Percentiles rank a stretch among this genome's conserved stretches.
Evolutionary conservation across 768 basidiomycete genomes (phyloP).

Genomic region (Podaxis sp.): DNA sequence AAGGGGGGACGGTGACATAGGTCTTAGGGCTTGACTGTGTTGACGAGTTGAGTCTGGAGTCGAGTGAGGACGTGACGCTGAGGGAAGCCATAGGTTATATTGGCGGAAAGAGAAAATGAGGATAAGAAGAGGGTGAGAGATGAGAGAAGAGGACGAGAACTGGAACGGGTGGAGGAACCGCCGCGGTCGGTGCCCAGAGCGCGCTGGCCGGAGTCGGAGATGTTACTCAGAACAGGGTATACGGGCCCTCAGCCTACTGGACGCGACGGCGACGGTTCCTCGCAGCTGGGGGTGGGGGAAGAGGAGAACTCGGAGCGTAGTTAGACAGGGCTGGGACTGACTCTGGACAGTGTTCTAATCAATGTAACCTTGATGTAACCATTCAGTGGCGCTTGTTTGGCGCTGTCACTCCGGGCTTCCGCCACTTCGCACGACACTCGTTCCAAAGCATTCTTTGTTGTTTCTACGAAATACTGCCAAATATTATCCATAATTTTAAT

Average conservation of each 20-base stretch:
- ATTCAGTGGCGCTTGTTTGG: conserved; percentile 12
- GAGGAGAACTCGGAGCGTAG: conserved; percentile 4
- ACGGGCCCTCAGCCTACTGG: conserved; percentile 11
- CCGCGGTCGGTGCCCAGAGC: conserved; percentile 12
- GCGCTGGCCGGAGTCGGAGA: conserved; percentile 2
- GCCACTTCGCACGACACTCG: conserved; percentile 8
- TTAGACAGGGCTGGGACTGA: not conserved
- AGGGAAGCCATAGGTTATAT: conserved; percentile 16
- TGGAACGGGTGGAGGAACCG: conserved; percentile 12
- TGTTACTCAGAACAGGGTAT: conserved; percentile 11
- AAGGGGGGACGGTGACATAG: conserved; percentile 32
- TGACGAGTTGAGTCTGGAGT: conserved; percentile 31
- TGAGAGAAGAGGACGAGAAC: not conserved
- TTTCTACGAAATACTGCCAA: not conserved
- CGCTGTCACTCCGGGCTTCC: not conserved
- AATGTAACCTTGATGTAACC: not conserved
- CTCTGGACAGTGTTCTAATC: conserved; percentile 1
- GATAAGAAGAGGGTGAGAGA: not conserved
- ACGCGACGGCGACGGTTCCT: conserved; percentile 17
- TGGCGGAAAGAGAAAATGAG: not conserved
- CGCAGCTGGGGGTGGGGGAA: conserved; percentile 6
- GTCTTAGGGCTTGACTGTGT: conserved; percentile 31
- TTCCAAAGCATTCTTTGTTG: not conserved
- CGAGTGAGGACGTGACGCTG: conserved; percentile 32
- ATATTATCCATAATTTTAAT: not conserved